These are phyloP conservation scores for Talaromyces sp. DNA, from an alignment of 2,329 filamentous ascomycete species.

Conservation along the genomic window DNA sequence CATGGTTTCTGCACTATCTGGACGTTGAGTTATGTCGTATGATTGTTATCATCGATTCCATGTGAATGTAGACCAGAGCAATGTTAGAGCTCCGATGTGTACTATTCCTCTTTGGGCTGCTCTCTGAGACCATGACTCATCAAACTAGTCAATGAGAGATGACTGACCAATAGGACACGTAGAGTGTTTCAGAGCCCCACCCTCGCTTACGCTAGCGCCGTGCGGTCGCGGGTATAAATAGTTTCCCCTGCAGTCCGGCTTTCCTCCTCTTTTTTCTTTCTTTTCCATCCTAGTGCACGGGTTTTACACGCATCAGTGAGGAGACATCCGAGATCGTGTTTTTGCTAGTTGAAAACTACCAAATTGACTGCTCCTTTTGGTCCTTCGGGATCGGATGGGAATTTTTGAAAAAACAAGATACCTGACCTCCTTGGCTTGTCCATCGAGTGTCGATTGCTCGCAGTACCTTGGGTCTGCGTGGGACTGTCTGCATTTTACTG, in stretches of 20 bases:
- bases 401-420: conserved; percentile 67
- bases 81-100: not conserved
- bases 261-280: conserved; percentile 39
- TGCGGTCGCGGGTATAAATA: conserved; percentile 25
- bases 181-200: too few relatives aligned
- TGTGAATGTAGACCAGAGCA: too few relatives aligned
- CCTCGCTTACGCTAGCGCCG: conserved; percentile 36
- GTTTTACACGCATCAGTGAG: conserved; percentile 83
- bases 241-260: not conserved
- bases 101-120: conserved; percentile 7
- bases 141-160: too few relatives aligned
- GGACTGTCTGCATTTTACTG: not conserved
- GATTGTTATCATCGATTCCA: too few relatives aligned
- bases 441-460: conserved; percentile 3
- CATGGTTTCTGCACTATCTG: too few relatives aligned
- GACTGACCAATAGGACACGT: too few relatives aligned
- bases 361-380: conserved; percentile 74
- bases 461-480: not conserved
- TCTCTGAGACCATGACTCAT: not conserved
- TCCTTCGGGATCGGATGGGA: conserved; percentile 69
- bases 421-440: conserved; percentile 23
- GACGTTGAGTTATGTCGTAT: too few relatives aligned
- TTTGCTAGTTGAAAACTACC: conserved; percentile 91
- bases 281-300: conserved; percentile 55
- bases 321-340: conserved; percentile 84